phyloP scores from a whole-genome alignment of 2,329 filamentous ascomycete genomes.

The Teratosphaeria gauchensis region DNA sequence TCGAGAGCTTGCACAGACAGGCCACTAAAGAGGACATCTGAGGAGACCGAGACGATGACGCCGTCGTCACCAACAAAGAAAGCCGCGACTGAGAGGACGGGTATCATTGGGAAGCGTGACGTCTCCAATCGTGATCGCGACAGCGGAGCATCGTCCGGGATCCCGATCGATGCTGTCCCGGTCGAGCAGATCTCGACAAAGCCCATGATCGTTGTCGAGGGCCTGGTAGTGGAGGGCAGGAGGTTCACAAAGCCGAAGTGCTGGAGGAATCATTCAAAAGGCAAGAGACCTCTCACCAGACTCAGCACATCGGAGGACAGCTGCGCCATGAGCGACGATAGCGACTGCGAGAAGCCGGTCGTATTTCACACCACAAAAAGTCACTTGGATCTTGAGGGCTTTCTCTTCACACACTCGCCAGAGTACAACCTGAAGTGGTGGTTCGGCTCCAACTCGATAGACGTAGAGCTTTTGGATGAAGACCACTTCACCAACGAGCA shows the following conservation, averaged over 20 bases:
- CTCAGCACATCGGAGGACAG: not conserved
- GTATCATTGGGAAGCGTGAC: not conserved
- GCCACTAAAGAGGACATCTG: not conserved
- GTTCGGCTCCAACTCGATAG: not conserved
- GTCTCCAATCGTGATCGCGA: not conserved
- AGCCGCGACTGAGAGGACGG: not conserved
- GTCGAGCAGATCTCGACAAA: not conserved
- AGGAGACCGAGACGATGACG: not conserved
- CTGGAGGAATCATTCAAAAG: conserved; percentile 1
- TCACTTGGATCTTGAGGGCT: not conserved
- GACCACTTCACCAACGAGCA: not conserved
- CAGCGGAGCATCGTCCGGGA: not conserved
- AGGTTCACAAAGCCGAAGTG: not conserved
- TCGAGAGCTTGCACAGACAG: not conserved
- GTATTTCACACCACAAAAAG: not conserved
- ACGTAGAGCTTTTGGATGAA: not conserved
- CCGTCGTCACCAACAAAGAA: not conserved
- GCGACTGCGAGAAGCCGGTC: not conserved
- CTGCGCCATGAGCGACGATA: not conserved
- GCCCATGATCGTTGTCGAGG: not conserved
- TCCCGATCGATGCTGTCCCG: not conserved
- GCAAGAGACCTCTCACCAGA: not conserved
- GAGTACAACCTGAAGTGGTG: conserved; percentile 2
- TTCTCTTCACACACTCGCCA: not conserved
- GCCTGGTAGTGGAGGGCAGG: not conserved